Conservation (phyloP, 768 basidiomycete species). For the Tricholoma matsutake region DNA sequence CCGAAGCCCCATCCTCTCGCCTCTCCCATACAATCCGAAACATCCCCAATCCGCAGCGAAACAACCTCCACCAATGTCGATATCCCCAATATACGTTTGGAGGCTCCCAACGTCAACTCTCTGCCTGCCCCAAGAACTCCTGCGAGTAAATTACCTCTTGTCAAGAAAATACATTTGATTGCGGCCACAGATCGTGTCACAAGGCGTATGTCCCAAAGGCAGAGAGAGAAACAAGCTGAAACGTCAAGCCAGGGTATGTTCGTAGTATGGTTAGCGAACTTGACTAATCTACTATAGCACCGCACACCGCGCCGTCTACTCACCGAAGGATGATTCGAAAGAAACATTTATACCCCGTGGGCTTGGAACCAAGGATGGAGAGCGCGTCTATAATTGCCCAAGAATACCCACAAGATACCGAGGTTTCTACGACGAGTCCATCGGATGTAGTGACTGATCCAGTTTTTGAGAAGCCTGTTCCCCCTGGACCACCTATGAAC, state of each 20-base stretch:
- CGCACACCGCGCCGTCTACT: not conserved
- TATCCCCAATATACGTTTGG: not conserved
- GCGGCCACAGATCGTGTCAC: conserved; percentile 29
- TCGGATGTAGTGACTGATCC: conserved; percentile 13
- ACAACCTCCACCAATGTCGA: not conserved
- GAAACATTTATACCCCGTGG: not conserved
- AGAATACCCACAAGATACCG: conserved; percentile 8
- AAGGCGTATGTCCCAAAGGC: conserved; percentile 31
- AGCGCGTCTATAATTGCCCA: conserved; percentile 1
- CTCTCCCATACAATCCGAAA: not conserved
- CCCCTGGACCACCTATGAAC: conserved; percentile 33
- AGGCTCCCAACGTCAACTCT: not conserved
- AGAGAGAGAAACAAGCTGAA: conserved; percentile 18
- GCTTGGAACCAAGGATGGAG: not conserved
- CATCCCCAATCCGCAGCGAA: not conserved
- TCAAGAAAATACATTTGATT: conserved; percentile 24
- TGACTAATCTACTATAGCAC: conserved; percentile 1
- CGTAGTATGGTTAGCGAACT: not conserved
- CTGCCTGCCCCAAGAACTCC: conserved; percentile 2
- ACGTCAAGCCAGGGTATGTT: conserved; percentile 8
- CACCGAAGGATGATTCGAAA: not conserved
- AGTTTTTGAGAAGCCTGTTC: conserved; percentile 4
- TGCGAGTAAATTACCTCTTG: conserved; percentile 12
- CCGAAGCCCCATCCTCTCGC: not conserved
- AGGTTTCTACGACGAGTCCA: conserved; percentile 10